These are phyloP conservation scores for Scheffersomyces segobiensis DNA, from an alignment of 1,139 yeast species.

Conservation along the genomic window DNA sequence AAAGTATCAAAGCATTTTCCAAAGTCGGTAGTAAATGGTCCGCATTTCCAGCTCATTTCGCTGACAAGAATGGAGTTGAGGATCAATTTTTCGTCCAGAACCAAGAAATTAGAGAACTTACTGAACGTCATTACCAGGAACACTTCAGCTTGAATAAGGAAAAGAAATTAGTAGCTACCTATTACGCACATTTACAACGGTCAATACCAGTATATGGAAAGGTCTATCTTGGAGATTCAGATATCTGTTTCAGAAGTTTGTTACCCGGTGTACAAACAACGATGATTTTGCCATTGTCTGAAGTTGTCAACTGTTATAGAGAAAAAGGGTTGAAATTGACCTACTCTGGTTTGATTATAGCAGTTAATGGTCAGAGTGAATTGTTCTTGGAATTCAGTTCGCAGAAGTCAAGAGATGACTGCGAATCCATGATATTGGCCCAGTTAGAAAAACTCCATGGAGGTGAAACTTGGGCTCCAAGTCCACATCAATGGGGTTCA, in stretches of 20 bases:
- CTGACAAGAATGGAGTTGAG: slow-evolving; percentile 30
- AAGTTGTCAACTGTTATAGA: slow-evolving; percentile 65
- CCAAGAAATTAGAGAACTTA: slow-evolving; percentile 43
- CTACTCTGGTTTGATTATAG: slow-evolving; percentile 68
- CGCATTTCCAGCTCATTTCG: slow-evolving; percentile 64
- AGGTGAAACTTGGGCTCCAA: slow-evolving; percentile 26
- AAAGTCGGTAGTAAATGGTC: slow-evolving; percentile 59
- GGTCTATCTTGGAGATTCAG: slow-evolving; percentile 65
- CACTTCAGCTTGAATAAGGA: slow-evolving; percentile 64
- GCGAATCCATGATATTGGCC: slow-evolving; percentile 53
- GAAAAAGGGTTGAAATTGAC: slow-evolving; percentile 53
- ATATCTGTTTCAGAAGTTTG: slow-evolving; percentile 75
- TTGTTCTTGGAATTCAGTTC: slow-evolving; percentile 73
- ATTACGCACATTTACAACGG: slow-evolving; percentile 68
- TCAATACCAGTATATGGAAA: slow-evolving; percentile 82
- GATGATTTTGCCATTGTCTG: slow-evolving; percentile 80
- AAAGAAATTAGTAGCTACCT: slow-evolving; percentile 62
- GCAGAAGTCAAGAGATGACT: slow-evolving; percentile 70
- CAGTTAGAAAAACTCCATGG: slow-evolving; percentile 46
- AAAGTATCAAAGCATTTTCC: slow-evolving; percentile 30
- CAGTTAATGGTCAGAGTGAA: slow-evolving; percentile 74
- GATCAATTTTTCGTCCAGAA: slow-evolving; percentile 50
- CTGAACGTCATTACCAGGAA: slow-evolving; percentile 53
- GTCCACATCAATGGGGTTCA: slow-evolving; percentile 31
- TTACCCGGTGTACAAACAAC: slow-evolving; percentile 76